Evolutionary conservation across 108 stramenopile genomes (phyloP), one percentile per base, ranked within the genome.

Genomic region (Nitzschia sp.): DNA sequence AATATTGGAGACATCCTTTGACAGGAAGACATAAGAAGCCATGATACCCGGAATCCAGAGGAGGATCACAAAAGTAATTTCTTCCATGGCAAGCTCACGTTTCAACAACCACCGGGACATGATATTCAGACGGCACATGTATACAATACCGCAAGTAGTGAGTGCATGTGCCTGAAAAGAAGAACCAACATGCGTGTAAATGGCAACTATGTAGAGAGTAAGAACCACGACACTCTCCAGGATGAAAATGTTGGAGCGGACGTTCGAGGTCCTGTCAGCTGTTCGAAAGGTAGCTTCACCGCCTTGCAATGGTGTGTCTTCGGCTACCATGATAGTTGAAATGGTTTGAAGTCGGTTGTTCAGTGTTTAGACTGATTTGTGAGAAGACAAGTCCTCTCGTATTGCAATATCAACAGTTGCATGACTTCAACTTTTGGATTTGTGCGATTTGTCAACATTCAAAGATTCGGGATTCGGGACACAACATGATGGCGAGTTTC

Each of bases 41-140:
- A 65, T 15, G 22, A 65, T 65, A 20, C 25, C 50, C 8, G 64
- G 64, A 22, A 65, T n/a, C 64, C 64, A 65, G 20, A 65, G 6
- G 14, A 65, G 26, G 17, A 65, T 65, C 20, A 65, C 64, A 53
- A 65, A 22, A n/a, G 51, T 53, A 6, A 65, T 15, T 15, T 65
- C 64, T 24, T 65, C 64, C 17, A 53, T 26, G n/a, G 51, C 50
- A 22, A 65, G n/a, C 26, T 68, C 67, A 20, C 67, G 67, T 5
- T 40, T 53, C 22, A 68, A 24, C 9, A 68, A 37, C 25, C 43
- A 68, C 21, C 34, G 14, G 19, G 67, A 11, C 67, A 68, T 58
- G 34, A 68, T 15, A 17, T 58, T 41, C 12, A 68, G 38, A 6
- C 67, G 67, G 22, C 41, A 12, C 37, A 68, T 19, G 41, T 68